A percentile compares a stretch with the other conserved stretches of the same genome.
Conservation (phyloP, 306 rosid genomes). For the Parietaria judaica region DNA sequence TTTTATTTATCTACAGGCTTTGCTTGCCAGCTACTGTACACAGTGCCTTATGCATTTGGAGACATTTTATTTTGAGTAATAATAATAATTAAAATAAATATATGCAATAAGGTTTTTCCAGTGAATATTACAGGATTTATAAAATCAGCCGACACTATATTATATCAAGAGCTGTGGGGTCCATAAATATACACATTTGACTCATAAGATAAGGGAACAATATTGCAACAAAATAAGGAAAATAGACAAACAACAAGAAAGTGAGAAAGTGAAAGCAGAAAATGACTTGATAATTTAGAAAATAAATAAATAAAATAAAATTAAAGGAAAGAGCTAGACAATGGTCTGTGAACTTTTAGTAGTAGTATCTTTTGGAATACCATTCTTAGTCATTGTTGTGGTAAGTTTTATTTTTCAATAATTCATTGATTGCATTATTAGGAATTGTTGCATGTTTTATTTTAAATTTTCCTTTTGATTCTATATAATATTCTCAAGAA, state of each 20-base stretch:
- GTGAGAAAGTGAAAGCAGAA: constrained; percentile 2
- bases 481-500: neutral
- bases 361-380: constrained; percentile 8
- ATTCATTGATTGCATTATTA: no score
- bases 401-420: neutral
- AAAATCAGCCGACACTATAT: constrained; percentile 31
- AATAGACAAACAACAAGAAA: constrained; percentile 7
- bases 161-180: constrained; percentile 21
- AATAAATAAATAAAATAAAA: neutral
- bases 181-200: constrained; percentile 19
- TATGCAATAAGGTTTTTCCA: neutral
- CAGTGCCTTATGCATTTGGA: constrained; percentile 9
- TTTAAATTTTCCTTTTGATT: no score
- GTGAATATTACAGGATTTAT: constrained; percentile 11
- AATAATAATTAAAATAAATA: neutral
- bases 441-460: neutral
- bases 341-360: constrained; percentile 2
- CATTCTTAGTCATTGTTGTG: neutral
- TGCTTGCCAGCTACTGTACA: constrained; percentile 15
- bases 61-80: constrained; percentile 2
- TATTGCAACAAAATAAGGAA: constrained; percentile 6
- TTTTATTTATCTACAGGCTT: neutral
- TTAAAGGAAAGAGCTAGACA: neutral
- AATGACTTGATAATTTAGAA: neutral
- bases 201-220: constrained; percentile 11